Evolutionary conservation across 257 asterid genomes (phyloP), one percentile per base, ranked within the genome.

Genomic region (Lantana camara): DNA sequence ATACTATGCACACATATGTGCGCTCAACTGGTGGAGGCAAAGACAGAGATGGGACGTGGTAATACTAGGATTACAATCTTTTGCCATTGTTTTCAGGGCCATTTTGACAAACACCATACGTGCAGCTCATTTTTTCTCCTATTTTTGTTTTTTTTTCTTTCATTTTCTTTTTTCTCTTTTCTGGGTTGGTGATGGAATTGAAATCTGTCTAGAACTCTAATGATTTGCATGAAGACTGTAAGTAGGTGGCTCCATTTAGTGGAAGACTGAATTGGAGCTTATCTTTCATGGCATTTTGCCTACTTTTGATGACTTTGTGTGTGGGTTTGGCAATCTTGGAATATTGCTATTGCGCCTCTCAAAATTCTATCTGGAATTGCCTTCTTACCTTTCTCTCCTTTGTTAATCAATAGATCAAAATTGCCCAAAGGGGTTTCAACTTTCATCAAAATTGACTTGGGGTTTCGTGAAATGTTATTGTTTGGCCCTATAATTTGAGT

Each of bases 171-270:
- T 62, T 61, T 68, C 65, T 67, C 37, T 55, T 50, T 57, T 60
- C 34, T 52, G 30, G 22, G 49, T 40, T 40, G 57, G 55, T 52
- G 58, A 44, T 27, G 23, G 63, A 20, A 62, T 38, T 17, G 71
- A 61, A 60, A 66, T 61, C 68, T 74, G 76, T 74, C 69, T 57
- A 46, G 38, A 66, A 57, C 32, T 22, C 85, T 73, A 60, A 88
- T 88, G 89, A 88, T 88, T 78, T 81, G 79, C 66, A 77, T 44
- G 64, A 68, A 70, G 94, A 85, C 87, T 75, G 51, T 3, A 52
- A 48, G 73, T 53, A 30, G 73, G 69, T 63, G 86, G 79, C 29
- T 50, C 55, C 34, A 23, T 22, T 68, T 69, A 82, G 89, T 80
- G 93, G 89, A 78, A 60, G 76, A 69, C 58, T 83, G 90, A 78